phyloP scores from a whole-genome alignment of 345 rosid species.

The Limnanthes douglasii region DNA sequence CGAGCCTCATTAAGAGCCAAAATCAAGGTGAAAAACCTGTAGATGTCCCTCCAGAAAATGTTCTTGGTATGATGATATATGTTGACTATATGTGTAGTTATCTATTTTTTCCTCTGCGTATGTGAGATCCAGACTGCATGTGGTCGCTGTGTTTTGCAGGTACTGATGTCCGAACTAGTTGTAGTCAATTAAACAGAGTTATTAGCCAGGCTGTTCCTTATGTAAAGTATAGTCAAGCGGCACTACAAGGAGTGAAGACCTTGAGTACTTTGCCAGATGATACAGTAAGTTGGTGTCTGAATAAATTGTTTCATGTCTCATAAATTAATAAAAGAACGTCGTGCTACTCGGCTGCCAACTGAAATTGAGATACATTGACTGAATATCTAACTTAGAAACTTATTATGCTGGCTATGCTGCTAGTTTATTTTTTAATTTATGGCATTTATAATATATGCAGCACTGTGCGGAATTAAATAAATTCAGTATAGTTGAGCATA shows the following conservation, averaged over 20 bases:
- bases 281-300: conserved; percentile 22
- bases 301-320: too few species aligned
- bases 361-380: too few species aligned
- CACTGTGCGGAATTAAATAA: too few species aligned
- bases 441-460: neutral
- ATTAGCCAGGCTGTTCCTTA: conserved; percentile 18
- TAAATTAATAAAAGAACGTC: too few species aligned
- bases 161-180: conserved; percentile 15
- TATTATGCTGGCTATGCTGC: neutral
- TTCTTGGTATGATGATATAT: conserved; percentile 11
- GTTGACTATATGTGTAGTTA: conserved; percentile 10
- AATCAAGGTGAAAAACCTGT: conserved; percentile 22
- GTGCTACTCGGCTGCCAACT: too few species aligned
- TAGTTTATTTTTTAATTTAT: neutral
- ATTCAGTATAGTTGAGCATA: conserved; percentile 7
- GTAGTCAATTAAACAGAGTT: conserved; percentile 19
- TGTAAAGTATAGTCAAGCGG: conserved; percentile 16
- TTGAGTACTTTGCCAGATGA: conserved; percentile 17
- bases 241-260: conserved; percentile 12
- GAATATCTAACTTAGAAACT: too few species aligned
- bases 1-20: conserved; percentile 15
- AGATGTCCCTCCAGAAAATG: conserved; percentile 17
- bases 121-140: conserved; percentile 5
- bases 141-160: conserved; percentile 24
- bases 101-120: conserved; percentile 1